Conservation (phyloP, 257 asterid genomes). For the Plantago major region DNA sequence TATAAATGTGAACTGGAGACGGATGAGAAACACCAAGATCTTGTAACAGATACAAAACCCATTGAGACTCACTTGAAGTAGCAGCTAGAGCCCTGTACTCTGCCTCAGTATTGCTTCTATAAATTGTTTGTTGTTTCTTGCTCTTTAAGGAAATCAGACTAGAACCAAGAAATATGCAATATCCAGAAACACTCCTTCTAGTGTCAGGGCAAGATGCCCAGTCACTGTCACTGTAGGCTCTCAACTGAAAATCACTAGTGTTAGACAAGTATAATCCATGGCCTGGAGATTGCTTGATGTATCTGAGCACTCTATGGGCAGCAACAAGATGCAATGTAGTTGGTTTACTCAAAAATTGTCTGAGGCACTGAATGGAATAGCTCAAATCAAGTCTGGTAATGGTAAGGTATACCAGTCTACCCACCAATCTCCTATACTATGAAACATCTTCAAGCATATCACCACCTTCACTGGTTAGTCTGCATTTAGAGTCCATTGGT, state of each 20-base stretch:
- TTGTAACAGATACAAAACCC: background rate
- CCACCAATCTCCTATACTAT: background rate
- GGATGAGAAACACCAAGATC: background rate
- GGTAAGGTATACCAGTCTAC: background rate
- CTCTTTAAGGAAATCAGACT: background rate
- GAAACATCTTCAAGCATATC: too few relatives aligned
- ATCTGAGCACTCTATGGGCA: background rate
- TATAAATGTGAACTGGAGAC: background rate
- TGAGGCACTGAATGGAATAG: background rate
- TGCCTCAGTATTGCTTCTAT: too few relatives aligned
- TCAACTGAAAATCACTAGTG: background rate
- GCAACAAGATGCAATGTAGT: background rate
- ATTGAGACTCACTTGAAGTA: background rate
- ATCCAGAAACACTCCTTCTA: background rate
- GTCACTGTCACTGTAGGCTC: background rate
- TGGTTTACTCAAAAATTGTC: too few relatives aligned
- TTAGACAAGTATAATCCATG: background rate
- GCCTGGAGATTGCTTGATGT: background rate
- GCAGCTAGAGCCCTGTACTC: background rate
- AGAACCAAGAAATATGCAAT: background rate
- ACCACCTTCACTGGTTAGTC: background rate
- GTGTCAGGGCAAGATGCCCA: background rate
- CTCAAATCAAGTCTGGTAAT: background rate
- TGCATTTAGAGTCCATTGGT: background rate
- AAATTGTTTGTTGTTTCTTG: background rate